Evolutionary conservation across 495 filamentous ascomycete genomes (phyloP), one percentile per base, ranked within the genome.

Genomic region (Amniculicola lignicola): DNA sequence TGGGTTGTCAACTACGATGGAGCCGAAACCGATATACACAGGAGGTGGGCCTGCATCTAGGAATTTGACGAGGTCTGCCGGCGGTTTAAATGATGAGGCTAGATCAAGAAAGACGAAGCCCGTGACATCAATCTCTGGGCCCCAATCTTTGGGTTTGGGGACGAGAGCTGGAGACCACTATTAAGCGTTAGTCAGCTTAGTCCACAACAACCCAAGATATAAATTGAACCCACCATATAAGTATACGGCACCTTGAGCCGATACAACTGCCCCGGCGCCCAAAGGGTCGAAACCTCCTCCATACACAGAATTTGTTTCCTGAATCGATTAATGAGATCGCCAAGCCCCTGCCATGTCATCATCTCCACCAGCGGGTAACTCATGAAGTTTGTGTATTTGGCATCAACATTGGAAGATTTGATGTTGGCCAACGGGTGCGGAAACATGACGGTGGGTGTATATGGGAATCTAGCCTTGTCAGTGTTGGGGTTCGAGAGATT

Each of bases 361-460:
- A 72, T 69, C 39, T 72, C 70, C 6, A 73, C 84, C 29, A 89
- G 70, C 1, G 85, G 80, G 63, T 89, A 90, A 9, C 79, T 81
- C 46, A 89, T 81, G 58, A 88, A 87, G 70, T 89, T 90, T 4
- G 83, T 80, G 53, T 83, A 83, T 43, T 72, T 67, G 11, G 55
- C 57, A 46, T 74, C 71, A 6, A 74, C 64, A 42, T 73, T 74
- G 40, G 50, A 65, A 27, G 59, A 50, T 48, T 69, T 71, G 61
- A 73, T 72, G 51, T 72, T 73, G 10, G 70, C 70, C n/a, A 73
- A 35, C 7, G 70, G 70, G 51, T 73, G 70, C 18, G 70, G 70
- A 51, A 73, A 73, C 15, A 57, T 36, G 10, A 47, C 51, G 5
- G 70, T 73, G 4, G 70, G 70, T 5, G 57, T 61, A 36, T 68